A percentile compares a stretch with the other conserved stretches of the same genome.
phyloP scores from a whole-genome alignment of 2,329 filamentous ascomycete genomes.

The Lasiodiplodia sp. region DNA sequence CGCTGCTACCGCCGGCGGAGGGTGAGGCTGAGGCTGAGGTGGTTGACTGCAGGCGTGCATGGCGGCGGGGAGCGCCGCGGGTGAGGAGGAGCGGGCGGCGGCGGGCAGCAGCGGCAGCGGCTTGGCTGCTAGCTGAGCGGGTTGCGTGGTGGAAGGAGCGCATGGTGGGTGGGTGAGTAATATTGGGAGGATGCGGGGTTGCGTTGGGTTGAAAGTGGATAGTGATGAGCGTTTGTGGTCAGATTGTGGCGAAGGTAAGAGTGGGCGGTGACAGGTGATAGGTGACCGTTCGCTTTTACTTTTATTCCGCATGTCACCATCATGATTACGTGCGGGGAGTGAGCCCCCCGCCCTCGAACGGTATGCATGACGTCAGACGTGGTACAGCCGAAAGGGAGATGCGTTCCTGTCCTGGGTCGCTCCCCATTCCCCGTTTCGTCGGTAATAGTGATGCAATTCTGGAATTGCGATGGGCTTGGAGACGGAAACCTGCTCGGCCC shows the following conservation, averaged over 20 bases:
- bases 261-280: too few relatives aligned
- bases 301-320: background rate
- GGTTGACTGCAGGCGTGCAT: conserved; percentile 43
- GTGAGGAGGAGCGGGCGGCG: background rate
- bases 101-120: background rate
- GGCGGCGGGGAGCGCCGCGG: conserved; percentile 14
- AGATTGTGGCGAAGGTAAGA: background rate
- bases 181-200: background rate
- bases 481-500: background rate
- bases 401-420: too few relatives aligned
- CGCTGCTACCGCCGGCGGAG: background rate
- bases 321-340: background rate
- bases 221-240: background rate
- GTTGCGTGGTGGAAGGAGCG: conserved; percentile 6
- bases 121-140: conserved; percentile 2
- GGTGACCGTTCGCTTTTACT: too few relatives aligned
- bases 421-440: background rate
- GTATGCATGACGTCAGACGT: background rate
- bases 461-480: background rate
- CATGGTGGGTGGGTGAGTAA: background rate
- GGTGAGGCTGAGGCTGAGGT: conserved; percentile 34
- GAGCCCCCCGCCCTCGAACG: background rate
- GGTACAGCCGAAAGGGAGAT: background rate
- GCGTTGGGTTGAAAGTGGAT: background rate
- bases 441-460: background rate